Evolutionary conservation across 202 grass and related monocot species (phyloP), one percentile per base, ranked within the genome.

Genomic region (Panicum virgatum): DNA sequence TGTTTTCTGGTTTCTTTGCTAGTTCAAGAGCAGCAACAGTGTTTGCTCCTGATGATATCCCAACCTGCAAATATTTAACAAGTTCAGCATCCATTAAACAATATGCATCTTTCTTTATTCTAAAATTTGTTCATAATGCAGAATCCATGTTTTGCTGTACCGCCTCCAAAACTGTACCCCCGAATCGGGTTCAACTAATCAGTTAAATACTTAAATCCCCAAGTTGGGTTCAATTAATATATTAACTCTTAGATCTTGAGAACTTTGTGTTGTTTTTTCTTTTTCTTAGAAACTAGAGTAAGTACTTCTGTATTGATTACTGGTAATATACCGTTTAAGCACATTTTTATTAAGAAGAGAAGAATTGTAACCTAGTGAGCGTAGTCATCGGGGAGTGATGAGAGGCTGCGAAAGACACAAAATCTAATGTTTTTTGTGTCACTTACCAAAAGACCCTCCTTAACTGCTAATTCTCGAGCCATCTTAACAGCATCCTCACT

Each of bases 41-140:
- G 77, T 98, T 98, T 1, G 92, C 95, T 69, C 95, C 95, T 15
- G 95, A 98, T 69, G 92, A 98, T 91, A 98, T 98, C 13, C 95
- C 95, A 13, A 94, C 94, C 89, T 94, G 80, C 22, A 71, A 75
- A 77, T 69, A 81, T 70, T 72, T 15, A 42, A 34, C 44, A 6
- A 5, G 4, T 48, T 71, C 25, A 30, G 23, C 14, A 0, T 71
- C 15, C 9, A 32, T 71, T 6, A 11, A 71, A 71, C 68, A 19
- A 48, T 39, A 15, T 80, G 29, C 12, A 14, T 25, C 4, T 5
- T 3, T 66, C 6, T 52, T 48, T 18, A 65, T 25, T 79, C 61
- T n/a, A 52, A 34, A 72, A 20, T 36, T 52, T 4, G 29, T 5
- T 51, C 19, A 27, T 53, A 7, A 38, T 20, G 8, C 32, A 38